These are phyloP conservation scores for Penstemon newberryi DNA, from an alignment of 257 asterid genomes.

Conservation along the genomic window DNA sequence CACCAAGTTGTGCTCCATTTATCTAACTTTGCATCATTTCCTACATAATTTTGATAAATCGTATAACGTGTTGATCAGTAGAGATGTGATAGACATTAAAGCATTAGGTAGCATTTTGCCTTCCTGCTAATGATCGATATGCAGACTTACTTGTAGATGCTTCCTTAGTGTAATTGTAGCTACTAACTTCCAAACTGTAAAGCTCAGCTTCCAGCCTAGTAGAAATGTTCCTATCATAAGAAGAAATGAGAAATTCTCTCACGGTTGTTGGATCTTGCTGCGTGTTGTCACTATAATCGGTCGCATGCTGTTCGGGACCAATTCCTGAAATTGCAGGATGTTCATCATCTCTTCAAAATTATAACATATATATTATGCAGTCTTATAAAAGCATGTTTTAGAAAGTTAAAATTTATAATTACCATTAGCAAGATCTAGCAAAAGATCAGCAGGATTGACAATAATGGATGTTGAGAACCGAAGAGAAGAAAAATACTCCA, in stretches of 20 bases:
- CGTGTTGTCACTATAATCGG: conserved; percentile 42
- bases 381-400: conserved; percentile 8
- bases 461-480: conserved; percentile 72
- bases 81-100: background rate
- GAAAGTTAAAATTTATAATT: conserved; percentile 27
- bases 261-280: conserved; percentile 56
- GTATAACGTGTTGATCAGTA: background rate
- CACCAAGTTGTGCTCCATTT: conserved; percentile 97
- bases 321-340: conserved; percentile 54
- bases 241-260: conserved; percentile 66
- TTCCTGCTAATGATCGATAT: conserved; percentile 5
- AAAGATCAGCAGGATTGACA: conserved; percentile 84
- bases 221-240: conserved; percentile 79
- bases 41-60: conserved; percentile 40
- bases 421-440: conserved; percentile 98
- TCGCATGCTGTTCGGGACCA: conserved; percentile 58
- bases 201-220: conserved; percentile 76
- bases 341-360: conserved; percentile 5
- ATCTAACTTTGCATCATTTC: conserved; percentile 45
- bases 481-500: conserved; percentile 86
- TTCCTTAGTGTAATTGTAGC: conserved; percentile 51
- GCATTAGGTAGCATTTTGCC: background rate
- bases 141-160: conserved; percentile 54
- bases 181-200: conserved; percentile 57
- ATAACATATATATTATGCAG: conserved; percentile 16